A percentile compares a stretch with the other conserved stretches of the same genome.
phyloP scores from a whole-genome alignment of 495 filamentous ascomycete species.

The Tuber indicum region DNA sequence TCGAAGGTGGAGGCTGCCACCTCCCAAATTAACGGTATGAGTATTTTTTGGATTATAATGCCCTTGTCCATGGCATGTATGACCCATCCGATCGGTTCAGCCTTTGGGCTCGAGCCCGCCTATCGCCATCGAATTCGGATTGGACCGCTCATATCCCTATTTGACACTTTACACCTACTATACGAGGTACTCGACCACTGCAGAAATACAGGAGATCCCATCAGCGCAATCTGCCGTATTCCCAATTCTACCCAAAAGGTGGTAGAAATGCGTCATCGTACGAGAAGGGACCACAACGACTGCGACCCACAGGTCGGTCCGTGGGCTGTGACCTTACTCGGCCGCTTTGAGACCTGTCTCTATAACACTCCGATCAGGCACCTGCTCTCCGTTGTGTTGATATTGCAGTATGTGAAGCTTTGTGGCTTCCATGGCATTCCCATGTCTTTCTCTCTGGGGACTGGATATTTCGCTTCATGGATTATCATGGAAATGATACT shows the following conservation, averaged over 20 bases:
- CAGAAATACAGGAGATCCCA: neutral
- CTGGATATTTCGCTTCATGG: constrained; percentile 8
- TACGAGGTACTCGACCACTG: neutral
- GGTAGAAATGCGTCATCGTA: neutral
- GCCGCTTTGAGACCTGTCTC: neutral
- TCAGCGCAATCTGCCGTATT: neutral
- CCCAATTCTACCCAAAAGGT: neutral
- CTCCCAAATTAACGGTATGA: neutral
- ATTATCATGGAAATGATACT: neutral
- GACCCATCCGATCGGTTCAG: constrained; percentile 9
- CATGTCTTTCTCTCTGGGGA: neutral
- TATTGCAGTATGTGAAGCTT: constrained; percentile 5
- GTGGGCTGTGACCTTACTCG: neutral
- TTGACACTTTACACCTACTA: neutral
- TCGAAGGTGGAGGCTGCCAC: neutral
- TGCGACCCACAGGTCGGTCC: neutral
- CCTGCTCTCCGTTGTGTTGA: neutral
- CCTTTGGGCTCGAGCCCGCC: neutral
- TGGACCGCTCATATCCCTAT: neutral
- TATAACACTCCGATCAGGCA: neutral
- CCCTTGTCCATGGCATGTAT: constrained; percentile 1
- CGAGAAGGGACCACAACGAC: no score
- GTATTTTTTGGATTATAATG: constrained; percentile 10
- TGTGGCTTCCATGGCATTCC: constrained; percentile 7
- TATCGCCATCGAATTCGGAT: neutral